Evolutionary conservation across 164 flowering plant species (phyloP), one percentile per base, ranked within the genome.

Genomic region (Magnolia officinalis): DNA sequence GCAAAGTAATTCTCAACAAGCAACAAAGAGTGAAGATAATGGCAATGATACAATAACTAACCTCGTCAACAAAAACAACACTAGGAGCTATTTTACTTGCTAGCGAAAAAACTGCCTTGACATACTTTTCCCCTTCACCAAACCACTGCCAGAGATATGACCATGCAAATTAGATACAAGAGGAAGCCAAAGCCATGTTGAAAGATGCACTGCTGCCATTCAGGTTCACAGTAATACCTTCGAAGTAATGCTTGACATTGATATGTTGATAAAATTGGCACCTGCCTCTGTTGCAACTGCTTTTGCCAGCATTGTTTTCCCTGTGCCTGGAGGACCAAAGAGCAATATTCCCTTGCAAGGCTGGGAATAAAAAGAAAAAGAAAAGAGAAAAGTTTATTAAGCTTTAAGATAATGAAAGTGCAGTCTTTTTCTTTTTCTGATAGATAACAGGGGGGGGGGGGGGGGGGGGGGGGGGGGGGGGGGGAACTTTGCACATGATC

Each of bases 271-370:
- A 72, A 95, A 95, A 81, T 93, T 93, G 24, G 98, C 98, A 82
- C 98, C 98, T 61, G 98, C 97, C 84, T 93, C 98, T 23, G 98
- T 95, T 52, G 98, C 98, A 79, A 95, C 98, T 72, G 98, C 98
- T 85, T 95, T 95, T 16, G 99, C 99, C 76, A 95, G 94, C 98
- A 95, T 93, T 61, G 99, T 95, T 80, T 95, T 95, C 72, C 98
- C 98, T 21, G 98, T 95, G 66, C 98, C 98, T 77, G 98, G 98
- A 74, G 98, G 98, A 37, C 98, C 98, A 88, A 95, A 93, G 1
- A 95, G 92, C 78, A 95, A 77, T 75, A 95, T 93, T 55, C 98
- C 99, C 82, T 93, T 95, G 85, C 96, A 92, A 73, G 99, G 99
- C 99, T 95, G 88, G 65, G 78, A 7, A 31, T 10, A 24, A 26